Evolutionary conservation across 495 filamentous ascomycete genomes (phyloP).

Genomic region (Mycothermus thermophilus): DNA sequence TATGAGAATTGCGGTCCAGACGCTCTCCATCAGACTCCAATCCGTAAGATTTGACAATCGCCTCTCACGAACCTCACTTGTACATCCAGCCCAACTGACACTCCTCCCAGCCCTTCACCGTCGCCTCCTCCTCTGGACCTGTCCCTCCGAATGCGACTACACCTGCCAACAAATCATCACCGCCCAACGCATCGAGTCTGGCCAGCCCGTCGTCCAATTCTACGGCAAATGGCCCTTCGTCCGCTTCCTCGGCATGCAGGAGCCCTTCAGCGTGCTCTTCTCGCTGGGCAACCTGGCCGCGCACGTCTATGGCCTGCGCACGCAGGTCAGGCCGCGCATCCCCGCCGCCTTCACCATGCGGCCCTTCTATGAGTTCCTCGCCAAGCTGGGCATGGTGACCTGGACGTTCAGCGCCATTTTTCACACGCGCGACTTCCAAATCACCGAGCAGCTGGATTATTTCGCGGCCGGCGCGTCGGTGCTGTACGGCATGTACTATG

Average conservation of each 20-base stretch:
- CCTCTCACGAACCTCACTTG: not conserved
- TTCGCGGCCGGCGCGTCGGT: constrained; percentile 87
- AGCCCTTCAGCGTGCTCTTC: constrained; percentile 87
- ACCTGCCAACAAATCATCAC: constrained; percentile 94
- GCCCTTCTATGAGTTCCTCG: constrained; percentile 65
- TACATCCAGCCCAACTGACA: too few species aligned
- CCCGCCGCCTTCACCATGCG: constrained; percentile 61
- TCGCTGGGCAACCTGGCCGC: constrained; percentile 77
- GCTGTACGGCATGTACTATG: constrained; percentile 78
- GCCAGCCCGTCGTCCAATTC: constrained; percentile 68
- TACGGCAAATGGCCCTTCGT: constrained; percentile 99
- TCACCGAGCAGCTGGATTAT: constrained; percentile 92
- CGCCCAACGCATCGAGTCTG: constrained; percentile 48
- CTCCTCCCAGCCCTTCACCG: constrained; percentile 43
- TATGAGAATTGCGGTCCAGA: constrained; percentile 58
- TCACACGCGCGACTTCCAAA: constrained; percentile 70
- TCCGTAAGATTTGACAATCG: constrained; percentile 28
- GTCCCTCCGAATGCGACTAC: constrained; percentile 92
- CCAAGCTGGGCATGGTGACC: constrained; percentile 65
- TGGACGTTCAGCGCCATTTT: constrained; percentile 87
- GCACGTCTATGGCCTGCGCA: constrained; percentile 62
- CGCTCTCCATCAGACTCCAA: constrained; percentile 24
- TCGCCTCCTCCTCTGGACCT: constrained; percentile 63
- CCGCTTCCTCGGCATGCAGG: constrained; percentile 81
- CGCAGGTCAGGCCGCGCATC: constrained; percentile 50